Evolutionary conservation across 768 basidiomycete species (phyloP).

Genomic region (Macrolepiota fuliginosa): DNA sequence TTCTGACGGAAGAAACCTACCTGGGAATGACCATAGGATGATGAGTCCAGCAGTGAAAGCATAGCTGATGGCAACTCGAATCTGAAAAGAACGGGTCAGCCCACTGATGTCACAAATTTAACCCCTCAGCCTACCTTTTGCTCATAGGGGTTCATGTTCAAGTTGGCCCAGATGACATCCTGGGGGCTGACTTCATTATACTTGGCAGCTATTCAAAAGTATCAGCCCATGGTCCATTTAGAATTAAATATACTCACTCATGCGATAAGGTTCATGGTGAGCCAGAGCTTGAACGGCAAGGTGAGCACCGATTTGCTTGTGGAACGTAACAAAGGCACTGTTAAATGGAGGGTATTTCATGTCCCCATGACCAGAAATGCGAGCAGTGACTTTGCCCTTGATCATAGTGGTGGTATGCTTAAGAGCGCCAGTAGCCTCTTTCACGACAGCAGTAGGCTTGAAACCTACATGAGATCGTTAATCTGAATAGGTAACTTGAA

Average conservation of each 20-base stretch:
- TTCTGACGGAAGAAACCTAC: conserved; percentile 29
- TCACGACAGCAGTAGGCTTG: conserved; percentile 18
- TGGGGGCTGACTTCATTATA: conserved; percentile 82
- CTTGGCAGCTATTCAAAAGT: conserved; percentile 37
- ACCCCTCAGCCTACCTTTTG: conserved; percentile 39
- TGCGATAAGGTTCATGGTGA: conserved; percentile 81
- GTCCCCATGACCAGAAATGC: conserved; percentile 16
- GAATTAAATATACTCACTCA: conserved; percentile 42
- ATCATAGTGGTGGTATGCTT: conserved; percentile 14
- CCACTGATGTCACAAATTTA: not conserved
- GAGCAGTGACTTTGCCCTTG: conserved; percentile 20
- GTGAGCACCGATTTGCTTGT: conserved; percentile 91
- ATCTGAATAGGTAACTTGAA: not conserved
- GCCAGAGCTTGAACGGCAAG: conserved; percentile 72
- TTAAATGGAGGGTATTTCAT: conserved; percentile 54
- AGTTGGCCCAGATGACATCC: conserved; percentile 92
- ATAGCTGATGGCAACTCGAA: conserved; percentile 65
- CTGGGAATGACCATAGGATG: conserved; percentile 86
- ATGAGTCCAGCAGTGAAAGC: conserved; percentile 77
- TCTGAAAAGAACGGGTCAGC: conserved; percentile 20
- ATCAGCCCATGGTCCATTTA: not conserved
- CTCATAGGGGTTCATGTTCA: conserved; percentile 89
- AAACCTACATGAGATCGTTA: not conserved
- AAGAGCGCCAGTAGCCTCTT: conserved; percentile 18
- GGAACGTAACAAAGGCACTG: conserved; percentile 88